A percentile compares a stretch with the other conserved stretches of the same genome.
Conservation (phyloP, 148 eudicot species). For the Rhododendron williamsianum region DNA sequence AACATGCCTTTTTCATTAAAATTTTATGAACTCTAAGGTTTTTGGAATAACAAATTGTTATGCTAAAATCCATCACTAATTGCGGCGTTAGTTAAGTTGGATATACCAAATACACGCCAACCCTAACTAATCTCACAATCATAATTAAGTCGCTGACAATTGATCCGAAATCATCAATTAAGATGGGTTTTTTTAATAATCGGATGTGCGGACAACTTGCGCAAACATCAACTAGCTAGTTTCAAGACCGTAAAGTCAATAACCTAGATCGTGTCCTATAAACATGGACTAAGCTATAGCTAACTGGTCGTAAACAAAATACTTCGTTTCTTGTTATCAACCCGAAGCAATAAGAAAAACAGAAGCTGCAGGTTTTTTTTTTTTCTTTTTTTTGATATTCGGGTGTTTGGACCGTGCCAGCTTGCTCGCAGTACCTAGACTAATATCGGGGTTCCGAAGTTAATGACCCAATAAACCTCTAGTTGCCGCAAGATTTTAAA, state of each 20-base stretch:
- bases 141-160: neutral
- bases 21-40: conserved; percentile 3
- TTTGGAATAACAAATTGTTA: conserved; percentile 2
- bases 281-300: neutral
- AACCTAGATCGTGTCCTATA: neutral
- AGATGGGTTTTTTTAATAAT: neutral
- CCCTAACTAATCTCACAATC: neutral
- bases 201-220: neutral
- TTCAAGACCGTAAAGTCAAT: neutral
- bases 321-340: neutral
- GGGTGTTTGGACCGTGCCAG: neutral
- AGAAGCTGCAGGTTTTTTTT: neutral
- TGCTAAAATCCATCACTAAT: neutral
- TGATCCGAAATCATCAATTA: neutral
- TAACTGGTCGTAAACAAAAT: neutral
- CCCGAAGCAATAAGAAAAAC: neutral
- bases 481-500: neutral
- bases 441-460: too few relatives aligned
- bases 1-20: neutral
- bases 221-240: neutral
- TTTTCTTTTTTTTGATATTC: too few relatives aligned
- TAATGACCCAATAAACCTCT: neutral
- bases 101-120: neutral
- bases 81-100: neutral
- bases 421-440: neutral